Evolutionary conservation across 306 rosid species (phyloP).

Genomic region (Spatholobus suberectus): DNA sequence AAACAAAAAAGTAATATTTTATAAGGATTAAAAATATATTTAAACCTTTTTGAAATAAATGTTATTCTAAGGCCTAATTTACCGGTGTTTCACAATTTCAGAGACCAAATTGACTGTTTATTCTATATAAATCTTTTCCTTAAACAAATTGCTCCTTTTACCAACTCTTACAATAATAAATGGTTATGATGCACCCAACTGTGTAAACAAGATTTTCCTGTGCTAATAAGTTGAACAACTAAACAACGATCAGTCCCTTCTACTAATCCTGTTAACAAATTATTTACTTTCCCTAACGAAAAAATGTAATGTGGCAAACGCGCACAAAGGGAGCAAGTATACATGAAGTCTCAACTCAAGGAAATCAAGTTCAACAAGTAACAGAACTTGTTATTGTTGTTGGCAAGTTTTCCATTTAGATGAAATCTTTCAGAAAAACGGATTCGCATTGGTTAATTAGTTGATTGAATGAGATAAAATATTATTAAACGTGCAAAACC

Average conservation of each 20-base stretch:
- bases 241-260: constrained; percentile 32
- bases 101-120: background rate
- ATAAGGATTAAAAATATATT: too few species aligned
- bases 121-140: background rate
- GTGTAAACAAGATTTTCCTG: constrained; percentile 26
- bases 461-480: background rate
- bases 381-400: constrained; percentile 34
- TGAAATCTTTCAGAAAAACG: constrained; percentile 28
- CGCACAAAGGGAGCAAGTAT: constrained; percentile 10
- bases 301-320: constrained; percentile 24
- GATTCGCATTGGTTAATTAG: background rate
- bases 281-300: background rate
- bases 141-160: background rate
- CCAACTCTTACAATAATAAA: constrained; percentile 39
- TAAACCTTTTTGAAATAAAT: background rate
- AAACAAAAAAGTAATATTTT: too few species aligned
- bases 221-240: constrained; percentile 44
- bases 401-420: constrained; percentile 32
- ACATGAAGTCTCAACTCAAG: constrained; percentile 29
- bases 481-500: constrained; percentile 13
- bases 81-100: background rate
- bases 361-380: constrained; percentile 44
- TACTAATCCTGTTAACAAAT: constrained; percentile 18
- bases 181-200: constrained; percentile 3
- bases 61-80: background rate